These are phyloP conservation scores for Monosporascus sp. DNA, from an alignment of 2,329 filamentous ascomycete genomes.

Conservation along the genomic window DNA sequence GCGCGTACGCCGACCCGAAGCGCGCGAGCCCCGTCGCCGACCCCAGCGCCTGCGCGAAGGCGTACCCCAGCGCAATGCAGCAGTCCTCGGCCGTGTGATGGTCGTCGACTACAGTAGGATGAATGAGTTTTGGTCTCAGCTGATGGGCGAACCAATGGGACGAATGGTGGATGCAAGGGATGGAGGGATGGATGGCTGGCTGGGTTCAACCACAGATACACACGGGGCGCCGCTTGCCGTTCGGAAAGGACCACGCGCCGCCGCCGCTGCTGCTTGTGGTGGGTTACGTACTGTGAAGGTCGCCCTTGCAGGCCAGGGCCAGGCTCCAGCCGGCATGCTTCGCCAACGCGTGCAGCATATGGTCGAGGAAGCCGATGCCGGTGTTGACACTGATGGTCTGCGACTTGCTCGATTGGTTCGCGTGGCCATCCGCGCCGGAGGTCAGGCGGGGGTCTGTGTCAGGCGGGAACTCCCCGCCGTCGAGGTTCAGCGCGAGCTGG, in stretches of 20 bases:
- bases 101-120: conserved; percentile 69
- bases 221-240: too few relatives aligned
- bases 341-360: conserved; percentile 95
- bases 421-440: conserved; percentile 59
- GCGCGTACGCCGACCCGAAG: conserved; percentile 88
- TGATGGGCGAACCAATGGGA: background rate
- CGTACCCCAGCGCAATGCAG: conserved; percentile 81
- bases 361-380: conserved; percentile 95
- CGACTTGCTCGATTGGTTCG: conserved; percentile 74
- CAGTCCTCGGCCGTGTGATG: conserved; percentile 97
- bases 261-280: too few relatives aligned
- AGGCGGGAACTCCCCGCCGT: conserved; percentile 74
- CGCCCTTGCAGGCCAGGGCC: conserved; percentile 74
- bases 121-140: background rate
- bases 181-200: too few relatives aligned
- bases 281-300: conserved; percentile 71
- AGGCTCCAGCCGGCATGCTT: conserved; percentile 96
- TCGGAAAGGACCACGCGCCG: background rate
- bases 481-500: conserved; percentile 84
- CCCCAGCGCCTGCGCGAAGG: conserved; percentile 77
- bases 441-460: conserved; percentile 54
- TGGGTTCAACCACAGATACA: background rate
- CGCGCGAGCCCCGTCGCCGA: conserved; percentile 76
- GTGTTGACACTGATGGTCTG: conserved; percentile 87
- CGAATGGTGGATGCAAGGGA: too few relatives aligned